Conservation (phyloP, 1,284 basidiomycete species). For the Clitocybe nebularis region DNA sequence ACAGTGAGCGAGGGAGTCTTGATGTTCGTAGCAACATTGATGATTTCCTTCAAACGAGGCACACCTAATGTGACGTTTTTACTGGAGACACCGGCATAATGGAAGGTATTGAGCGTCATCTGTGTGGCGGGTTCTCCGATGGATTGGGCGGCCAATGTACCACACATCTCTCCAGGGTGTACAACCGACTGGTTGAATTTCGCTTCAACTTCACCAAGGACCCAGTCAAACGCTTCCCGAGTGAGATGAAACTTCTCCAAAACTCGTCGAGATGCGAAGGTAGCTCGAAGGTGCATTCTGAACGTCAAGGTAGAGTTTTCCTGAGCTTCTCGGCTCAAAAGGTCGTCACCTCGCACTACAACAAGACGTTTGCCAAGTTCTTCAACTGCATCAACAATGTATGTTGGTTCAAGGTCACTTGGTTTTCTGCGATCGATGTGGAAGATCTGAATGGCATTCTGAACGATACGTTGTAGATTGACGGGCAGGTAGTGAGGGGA, state of each 20-base stretch:
- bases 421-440: conserved; percentile 93
- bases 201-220: conserved; percentile 92
- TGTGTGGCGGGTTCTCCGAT: conserved; percentile 99
- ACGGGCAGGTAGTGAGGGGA: conserved; percentile 84
- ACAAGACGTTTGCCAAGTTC: conserved; percentile 71
- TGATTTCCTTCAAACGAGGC: conserved; percentile 96
- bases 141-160: conserved; percentile 95
- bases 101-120: conserved; percentile 98
- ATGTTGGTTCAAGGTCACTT: conserved; percentile 85
- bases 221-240: conserved; percentile 95
- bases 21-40: conserved; percentile 98
- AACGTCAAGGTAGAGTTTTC: conserved; percentile 90
- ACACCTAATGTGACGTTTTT: conserved; percentile 99
- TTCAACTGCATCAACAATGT: conserved; percentile 80
- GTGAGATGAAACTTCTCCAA: conserved; percentile 86
- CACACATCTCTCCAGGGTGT: conserved; percentile 98
- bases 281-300: conserved; percentile 89
- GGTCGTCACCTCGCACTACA: conserved; percentile 85
- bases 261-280: conserved; percentile 80
- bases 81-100: conserved; percentile 97
- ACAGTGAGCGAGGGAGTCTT: conserved; percentile 96
- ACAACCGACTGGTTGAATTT: conserved; percentile 92
- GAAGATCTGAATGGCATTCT: conserved; percentile 97
- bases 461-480: conserved; percentile 91
- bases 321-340: conserved; percentile 74